A percentile compares a stretch with the other conserved stretches of the same genome.
Conservation (phyloP, 2,329 filamentous ascomycete species). For the Colletotrichum phormii region DNA sequence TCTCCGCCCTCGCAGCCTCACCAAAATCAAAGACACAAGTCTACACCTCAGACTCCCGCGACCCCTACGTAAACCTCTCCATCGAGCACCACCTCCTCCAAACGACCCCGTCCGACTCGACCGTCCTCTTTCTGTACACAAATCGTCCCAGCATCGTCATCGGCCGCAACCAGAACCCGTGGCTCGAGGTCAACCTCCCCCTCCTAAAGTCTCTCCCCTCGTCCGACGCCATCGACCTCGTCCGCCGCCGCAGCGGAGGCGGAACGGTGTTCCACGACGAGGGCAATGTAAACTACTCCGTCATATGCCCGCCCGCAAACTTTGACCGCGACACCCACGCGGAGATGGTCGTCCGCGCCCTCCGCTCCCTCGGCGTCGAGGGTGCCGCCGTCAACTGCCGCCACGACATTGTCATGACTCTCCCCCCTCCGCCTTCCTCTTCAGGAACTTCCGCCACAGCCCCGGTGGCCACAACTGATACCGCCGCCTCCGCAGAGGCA, state of each 20-base stretch:
- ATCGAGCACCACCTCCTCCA: constrained; percentile 92
- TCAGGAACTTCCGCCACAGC: not conserved
- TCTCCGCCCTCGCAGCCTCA: constrained; percentile 48
- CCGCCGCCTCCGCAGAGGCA: not conserved
- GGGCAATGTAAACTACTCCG: constrained; percentile 95
- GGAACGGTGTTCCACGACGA: constrained; percentile 94
- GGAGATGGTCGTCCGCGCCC: constrained; percentile 90
- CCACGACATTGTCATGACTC: constrained; percentile 89
- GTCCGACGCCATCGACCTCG: constrained; percentile 61
- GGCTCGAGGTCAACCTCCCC: constrained; percentile 86
- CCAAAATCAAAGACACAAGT: constrained; percentile 69
- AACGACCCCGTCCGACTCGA: constrained; percentile 76
- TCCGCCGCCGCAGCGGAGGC: constrained; percentile 88
- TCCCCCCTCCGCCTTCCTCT: constrained; percentile 33
- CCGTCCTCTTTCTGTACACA: constrained; percentile 86
- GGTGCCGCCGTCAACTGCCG: constrained; percentile 84
- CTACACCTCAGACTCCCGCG: constrained; percentile 75
- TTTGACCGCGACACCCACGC: constrained; percentile 92
- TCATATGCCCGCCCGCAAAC: constrained; percentile 80
- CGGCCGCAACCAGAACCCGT: constrained; percentile 97
- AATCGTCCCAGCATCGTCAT: constrained; percentile 91
- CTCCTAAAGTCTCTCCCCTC: constrained; percentile 55
- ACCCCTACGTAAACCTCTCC: constrained; percentile 92
- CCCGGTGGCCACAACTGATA: not conserved
- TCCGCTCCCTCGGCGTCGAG: constrained; percentile 69